Percentiles rank a stretch among this genome's conserved stretches.
phyloP scores from a whole-genome alignment of 1,284 basidiomycete species.

The Wolfiporia cocos region DNA sequence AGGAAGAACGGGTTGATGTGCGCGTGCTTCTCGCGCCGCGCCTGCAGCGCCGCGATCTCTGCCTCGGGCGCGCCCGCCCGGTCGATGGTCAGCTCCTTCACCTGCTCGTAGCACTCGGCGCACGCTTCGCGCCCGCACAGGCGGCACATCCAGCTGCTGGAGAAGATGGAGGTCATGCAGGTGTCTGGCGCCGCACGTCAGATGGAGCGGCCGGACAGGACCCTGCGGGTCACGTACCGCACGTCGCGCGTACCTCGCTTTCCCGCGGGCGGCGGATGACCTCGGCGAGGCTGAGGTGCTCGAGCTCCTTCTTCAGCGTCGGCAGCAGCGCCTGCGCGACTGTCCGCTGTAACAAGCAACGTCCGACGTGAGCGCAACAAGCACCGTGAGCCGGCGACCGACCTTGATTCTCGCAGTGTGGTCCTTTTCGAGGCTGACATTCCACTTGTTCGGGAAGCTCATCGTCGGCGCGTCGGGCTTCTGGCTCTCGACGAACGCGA shows the following conservation, averaged over 20 bases:
- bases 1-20: conserved; percentile 70
- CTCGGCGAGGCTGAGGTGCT: conserved; percentile 55
- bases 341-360: conserved; percentile 37
- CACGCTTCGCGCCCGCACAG: conserved; percentile 90
- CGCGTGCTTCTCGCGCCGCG: conserved; percentile 52
- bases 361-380: neutral
- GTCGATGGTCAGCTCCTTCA: conserved; percentile 57
- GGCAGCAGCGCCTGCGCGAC: conserved; percentile 69
- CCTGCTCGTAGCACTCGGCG: conserved; percentile 72
- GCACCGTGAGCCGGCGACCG: conserved; percentile 3
- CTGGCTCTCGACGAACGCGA: conserved; percentile 62
- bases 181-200: conserved; percentile 51
- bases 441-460: conserved; percentile 66
- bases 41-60: conserved; percentile 42
- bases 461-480: conserved; percentile 51
- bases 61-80: conserved; percentile 38
- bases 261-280: conserved; percentile 72
- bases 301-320: conserved; percentile 60
- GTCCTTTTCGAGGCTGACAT: conserved; percentile 39
- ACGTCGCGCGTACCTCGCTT: conserved; percentile 75
- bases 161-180: conserved; percentile 90
- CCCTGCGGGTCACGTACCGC: conserved; percentile 48
- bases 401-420: conserved; percentile 62
- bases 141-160: conserved; percentile 84
- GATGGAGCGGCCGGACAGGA: conserved; percentile 5